Conservation (phyloP, 2,329 filamentous ascomycete species). For the Cryphonectria parasitica region DNA sequence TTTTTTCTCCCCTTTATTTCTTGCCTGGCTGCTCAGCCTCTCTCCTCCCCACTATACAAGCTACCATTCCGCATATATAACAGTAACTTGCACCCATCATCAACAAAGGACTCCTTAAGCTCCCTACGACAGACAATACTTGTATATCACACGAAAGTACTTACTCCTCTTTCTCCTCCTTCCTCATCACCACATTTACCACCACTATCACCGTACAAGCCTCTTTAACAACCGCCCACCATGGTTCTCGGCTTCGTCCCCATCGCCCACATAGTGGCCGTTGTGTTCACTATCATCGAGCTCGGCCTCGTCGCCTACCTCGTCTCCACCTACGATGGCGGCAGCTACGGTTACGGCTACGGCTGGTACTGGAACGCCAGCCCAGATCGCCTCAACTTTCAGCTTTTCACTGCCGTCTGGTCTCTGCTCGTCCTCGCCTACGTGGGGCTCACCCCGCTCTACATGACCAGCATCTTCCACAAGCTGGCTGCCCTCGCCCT, state of each 20-base stretch:
- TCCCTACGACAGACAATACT: not conserved
- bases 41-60: not conserved
- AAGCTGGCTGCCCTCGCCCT: conserved; percentile 67
- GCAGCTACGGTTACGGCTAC: conserved; percentile 34
- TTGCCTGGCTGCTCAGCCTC: not conserved
- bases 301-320: conserved; percentile 75
- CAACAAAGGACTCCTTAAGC: no score
- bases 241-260: conserved; percentile 61
- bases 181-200: not conserved
- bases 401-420: conserved; percentile 81
- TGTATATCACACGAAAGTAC: not conserved
- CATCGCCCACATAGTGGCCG: conserved; percentile 69
- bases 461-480: conserved; percentile 64
- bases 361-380: conserved; percentile 34
- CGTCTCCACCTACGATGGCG: conserved; percentile 50
- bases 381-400: conserved; percentile 70
- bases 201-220: not conserved
- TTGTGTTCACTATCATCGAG: conserved; percentile 71
- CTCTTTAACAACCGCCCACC: conserved; percentile 28
- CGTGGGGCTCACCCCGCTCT: conserved; percentile 68
- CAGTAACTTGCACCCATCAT: no score
- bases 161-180: not conserved
- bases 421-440: conserved; percentile 73
- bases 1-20: not conserved
- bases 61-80: no score